Conservation (phyloP, 2,329 filamentous ascomycete genomes). For the Ophiocordyceps unilateralis region DNA sequence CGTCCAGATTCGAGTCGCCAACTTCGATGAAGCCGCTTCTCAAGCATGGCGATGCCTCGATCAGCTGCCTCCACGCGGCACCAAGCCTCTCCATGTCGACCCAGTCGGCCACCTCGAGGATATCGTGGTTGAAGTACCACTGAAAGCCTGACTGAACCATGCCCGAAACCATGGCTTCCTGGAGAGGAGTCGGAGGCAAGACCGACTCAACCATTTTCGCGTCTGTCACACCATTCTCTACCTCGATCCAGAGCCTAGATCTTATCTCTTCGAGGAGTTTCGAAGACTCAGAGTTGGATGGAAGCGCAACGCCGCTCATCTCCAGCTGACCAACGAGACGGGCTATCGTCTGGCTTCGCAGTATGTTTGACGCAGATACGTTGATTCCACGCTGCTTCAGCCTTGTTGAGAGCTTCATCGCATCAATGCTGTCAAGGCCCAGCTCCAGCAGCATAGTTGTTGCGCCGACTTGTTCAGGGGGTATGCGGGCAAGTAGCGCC, state of each 20-base stretch:
- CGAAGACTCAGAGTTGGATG: neutral
- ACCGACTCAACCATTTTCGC: conserved; percentile 34
- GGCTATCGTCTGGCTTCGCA: conserved; percentile 51
- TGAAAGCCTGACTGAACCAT: conserved; percentile 60
- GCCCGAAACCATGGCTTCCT: conserved; percentile 72
- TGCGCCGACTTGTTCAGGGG: conserved; percentile 32
- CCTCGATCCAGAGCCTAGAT: conserved; percentile 18
- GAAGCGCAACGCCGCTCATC: neutral
- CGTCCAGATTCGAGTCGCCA: conserved; percentile 36
- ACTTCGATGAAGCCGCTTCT: conserved; percentile 57
- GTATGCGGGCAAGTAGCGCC: conserved; percentile 38
- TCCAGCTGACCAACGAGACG: conserved; percentile 26
- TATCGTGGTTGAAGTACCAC: conserved; percentile 74
- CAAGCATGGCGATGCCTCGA: conserved; percentile 49
- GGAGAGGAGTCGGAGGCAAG: conserved; percentile 63
- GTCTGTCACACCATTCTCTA: conserved; percentile 15
- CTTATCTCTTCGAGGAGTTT: conserved; percentile 8
- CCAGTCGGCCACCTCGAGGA: conserved; percentile 40
- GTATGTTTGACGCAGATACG: conserved; percentile 58
- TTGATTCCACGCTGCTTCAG: conserved; percentile 42
- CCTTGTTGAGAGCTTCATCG: conserved; percentile 64
- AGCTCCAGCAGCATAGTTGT: conserved; percentile 58
- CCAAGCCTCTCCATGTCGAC: conserved; percentile 40
- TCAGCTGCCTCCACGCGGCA: conserved; percentile 42
- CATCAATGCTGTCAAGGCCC: conserved; percentile 82